These are phyloP conservation scores for Phytophthora foliorum DNA, from an alignment of 352 stramenopile species.

Conservation along the genomic window DNA sequence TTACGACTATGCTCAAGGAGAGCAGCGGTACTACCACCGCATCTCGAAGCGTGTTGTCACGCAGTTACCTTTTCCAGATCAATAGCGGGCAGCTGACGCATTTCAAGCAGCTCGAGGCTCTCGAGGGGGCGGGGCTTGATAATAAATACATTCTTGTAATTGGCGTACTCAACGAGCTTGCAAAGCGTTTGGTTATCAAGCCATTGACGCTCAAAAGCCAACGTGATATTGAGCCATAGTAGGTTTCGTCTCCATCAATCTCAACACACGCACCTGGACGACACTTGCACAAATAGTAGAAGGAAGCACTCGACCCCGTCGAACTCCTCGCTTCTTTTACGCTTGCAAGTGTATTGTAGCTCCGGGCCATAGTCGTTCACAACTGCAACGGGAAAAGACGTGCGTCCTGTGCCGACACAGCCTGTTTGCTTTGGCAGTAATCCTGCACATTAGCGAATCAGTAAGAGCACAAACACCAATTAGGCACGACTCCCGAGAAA, in stretches of 20 bases:
- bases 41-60: conserved; percentile 70
- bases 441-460: conserved; percentile 37
- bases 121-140: too few species aligned
- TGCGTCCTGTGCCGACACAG: not conserved
- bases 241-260: conserved; percentile 2
- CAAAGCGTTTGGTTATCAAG: not conserved
- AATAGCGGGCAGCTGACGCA: too few species aligned
- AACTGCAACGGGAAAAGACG: conserved; percentile 10
- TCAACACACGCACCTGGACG: conserved; percentile 18
- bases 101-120: too few species aligned
- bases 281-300: conserved; percentile 2
- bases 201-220: conserved; percentile 17
- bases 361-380: conserved; percentile 1
- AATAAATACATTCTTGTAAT: too few species aligned
- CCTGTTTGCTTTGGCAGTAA: conserved; percentile 32
- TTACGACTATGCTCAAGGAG: conserved; percentile 65
- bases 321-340: not conserved
- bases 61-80: conserved; percentile 15
- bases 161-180: not conserved
- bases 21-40: conserved; percentile 76
- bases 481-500: conserved; percentile 28
- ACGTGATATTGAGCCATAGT: conserved; percentile 28
- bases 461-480: conserved; percentile 36
- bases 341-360: not conserved
- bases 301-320: not conserved